Evolutionary conservation across 139 green algal species (phyloP), one percentile per base, ranked within the genome.

Genomic region (Nannochloris sp.): DNA sequence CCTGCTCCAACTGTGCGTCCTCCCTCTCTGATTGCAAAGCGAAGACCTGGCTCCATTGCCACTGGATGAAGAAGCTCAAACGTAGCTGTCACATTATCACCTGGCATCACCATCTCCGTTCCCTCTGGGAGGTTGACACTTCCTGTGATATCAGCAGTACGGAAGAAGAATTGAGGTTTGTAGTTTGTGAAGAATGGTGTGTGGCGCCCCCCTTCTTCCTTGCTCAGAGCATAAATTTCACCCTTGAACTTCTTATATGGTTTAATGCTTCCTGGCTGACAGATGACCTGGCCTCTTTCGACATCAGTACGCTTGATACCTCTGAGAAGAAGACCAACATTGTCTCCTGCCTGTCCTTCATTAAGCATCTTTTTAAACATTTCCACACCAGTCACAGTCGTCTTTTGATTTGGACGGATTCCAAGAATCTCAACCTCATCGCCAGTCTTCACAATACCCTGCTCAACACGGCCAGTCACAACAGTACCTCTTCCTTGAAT

Each of bases 351-450:
- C 79, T 96, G 82, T 11, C 91, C 91, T 76, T 87, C 75, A 69
- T 85, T 84, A 24, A 99, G 71, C 23, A 44, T 67, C 79, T 98
- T 98, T 80, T 97, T 97, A 80, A 99, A 99, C 93, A 97, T 99
- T 80, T 99, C 88, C 57, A 95, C 85, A 23, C 85, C 79, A 72
- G 93, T 99, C 2, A 97, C 89, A 4, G 77, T 97, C 9, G 81
- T 90, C 78, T 94, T 95, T 44, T 73, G 79, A 44, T 60, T 68
- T 2, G 79, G 74, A 27, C 83, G 77, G 37, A 98, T 84, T 57
- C 93, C 93, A 21, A 97, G 60, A 59, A 99, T 87, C 72, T 99
- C 88, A 4, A 99, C 72, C 19, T 97, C 86, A 7, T 98, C 88
- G 2, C 93, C 93, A 0, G 74, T 48, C 73, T 94, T 94, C 43